A percentile compares a stretch with the other conserved stretches of the same genome.
These are phyloP conservation scores for Hypoxylon rickii DNA, from an alignment of 495 filamentous ascomycete species.

Conservation along the genomic window DNA sequence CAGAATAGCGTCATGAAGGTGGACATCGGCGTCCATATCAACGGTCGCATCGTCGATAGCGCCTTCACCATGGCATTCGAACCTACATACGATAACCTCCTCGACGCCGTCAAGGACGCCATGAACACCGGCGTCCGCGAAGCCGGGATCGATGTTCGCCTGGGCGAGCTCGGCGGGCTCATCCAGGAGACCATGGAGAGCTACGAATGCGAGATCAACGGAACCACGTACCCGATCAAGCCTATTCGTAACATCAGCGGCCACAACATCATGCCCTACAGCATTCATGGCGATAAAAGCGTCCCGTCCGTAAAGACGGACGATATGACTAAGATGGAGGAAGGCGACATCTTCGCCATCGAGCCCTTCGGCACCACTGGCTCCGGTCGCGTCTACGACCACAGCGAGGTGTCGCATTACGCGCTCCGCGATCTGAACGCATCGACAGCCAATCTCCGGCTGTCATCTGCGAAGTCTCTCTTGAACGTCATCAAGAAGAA, in stretches of 20 bases:
- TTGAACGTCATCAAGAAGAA: constrained; percentile 89
- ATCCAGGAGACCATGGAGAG: constrained; percentile 92
- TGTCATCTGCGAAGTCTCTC: constrained; percentile 79
- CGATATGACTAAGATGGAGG: constrained; percentile 89
- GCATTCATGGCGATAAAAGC: constrained; percentile 87
- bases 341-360: constrained; percentile 90
- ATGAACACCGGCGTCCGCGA: constrained; percentile 86
- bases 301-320: constrained; percentile 84
- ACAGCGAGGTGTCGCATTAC: constrained; percentile 85
- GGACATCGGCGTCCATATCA: constrained; percentile 90
- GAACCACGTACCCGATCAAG: constrained; percentile 80
- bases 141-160: constrained; percentile 80
- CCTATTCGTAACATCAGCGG: constrained; percentile 86
- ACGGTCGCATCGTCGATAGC: constrained; percentile 88
- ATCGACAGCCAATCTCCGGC: constrained; percentile 66
- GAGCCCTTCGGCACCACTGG: constrained; percentile 94
- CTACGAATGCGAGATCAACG: constrained; percentile 80
- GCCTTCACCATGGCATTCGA: constrained; percentile 91
- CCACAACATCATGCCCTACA: constrained; percentile 83
- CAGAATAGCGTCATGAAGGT: constrained; percentile 90
- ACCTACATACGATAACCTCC: constrained; percentile 79
- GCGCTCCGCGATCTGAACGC: constrained; percentile 67
- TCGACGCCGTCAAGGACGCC: constrained; percentile 80
- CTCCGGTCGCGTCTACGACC: constrained; percentile 80
- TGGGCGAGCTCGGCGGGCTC: constrained; percentile 73